phyloP scores from a whole-genome alignment of 768 basidiomycete genomes.

The Phanerodontia chrysosporium region DNA sequence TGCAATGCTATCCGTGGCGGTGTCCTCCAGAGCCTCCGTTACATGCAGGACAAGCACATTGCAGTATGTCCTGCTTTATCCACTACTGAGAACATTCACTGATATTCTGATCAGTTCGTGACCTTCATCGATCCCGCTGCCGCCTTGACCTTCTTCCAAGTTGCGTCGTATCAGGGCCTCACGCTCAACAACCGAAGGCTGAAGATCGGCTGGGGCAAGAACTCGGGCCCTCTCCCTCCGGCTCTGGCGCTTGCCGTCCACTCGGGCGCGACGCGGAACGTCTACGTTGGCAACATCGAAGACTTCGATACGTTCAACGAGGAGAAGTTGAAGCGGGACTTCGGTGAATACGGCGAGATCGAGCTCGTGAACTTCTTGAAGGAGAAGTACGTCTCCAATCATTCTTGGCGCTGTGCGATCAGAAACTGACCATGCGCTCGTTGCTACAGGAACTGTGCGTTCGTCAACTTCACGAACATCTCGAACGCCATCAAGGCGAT shows the following conservation, averaged over 20 bases:
- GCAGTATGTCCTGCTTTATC: constrained; percentile 50
- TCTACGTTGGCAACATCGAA: constrained; percentile 93
- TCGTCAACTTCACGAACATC: constrained; percentile 94
- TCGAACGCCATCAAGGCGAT: constrained; percentile 98
- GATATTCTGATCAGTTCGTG: constrained; percentile 59
- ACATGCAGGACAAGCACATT: constrained; percentile 97
- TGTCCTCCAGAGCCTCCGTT: constrained; percentile 89
- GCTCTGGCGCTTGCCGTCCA: constrained; percentile 86
- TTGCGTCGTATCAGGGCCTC: constrained; percentile 84
- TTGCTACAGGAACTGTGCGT: constrained; percentile 78
- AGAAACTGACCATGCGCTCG: not conserved
- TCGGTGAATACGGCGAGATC: constrained; percentile 94
- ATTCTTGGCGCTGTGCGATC: not conserved
- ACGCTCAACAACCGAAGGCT: constrained; percentile 90
- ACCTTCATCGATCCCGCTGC: constrained; percentile 94
- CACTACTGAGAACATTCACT: not conserved
- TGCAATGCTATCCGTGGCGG: constrained; percentile 98
- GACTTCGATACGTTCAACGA: constrained; percentile 92
- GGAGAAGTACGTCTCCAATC: constrained; percentile 66
- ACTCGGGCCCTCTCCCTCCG: constrained; percentile 81
- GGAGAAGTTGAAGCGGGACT: constrained; percentile 87
- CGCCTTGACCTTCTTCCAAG: constrained; percentile 92
- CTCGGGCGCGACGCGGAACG: constrained; percentile 91
- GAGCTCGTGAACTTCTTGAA: constrained; percentile 94
- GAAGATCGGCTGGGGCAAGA: constrained; percentile 98